phyloP scores from a whole-genome alignment of 495 filamentous ascomycete genomes.

The Penicillium crystallinum region DNA sequence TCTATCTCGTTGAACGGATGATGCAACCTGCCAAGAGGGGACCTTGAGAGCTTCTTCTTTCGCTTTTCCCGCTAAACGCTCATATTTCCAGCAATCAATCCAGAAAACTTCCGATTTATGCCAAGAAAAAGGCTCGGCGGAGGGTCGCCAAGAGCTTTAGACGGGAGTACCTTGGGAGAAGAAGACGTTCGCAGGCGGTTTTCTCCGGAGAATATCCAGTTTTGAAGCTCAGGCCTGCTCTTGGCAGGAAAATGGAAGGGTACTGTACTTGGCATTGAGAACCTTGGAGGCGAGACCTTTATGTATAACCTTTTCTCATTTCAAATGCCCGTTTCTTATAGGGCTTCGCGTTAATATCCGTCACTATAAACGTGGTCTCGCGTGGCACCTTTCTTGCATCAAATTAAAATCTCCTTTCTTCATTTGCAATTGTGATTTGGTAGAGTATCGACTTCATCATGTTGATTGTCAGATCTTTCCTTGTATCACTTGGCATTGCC shows the following conservation, averaged over 20 bases:
- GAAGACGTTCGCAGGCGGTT: background rate
- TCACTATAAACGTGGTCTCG: background rate
- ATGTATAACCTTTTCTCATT: background rate
- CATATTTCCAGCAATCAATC: background rate
- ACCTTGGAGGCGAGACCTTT: conserved; percentile 8
- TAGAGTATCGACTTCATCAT: background rate
- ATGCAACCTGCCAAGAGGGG: conserved; percentile 7
- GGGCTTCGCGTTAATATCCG: background rate
- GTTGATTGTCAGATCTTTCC: conserved; percentile 7
- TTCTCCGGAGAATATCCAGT: background rate
- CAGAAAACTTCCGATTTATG: background rate
- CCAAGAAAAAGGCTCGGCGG: conserved; percentile 17
- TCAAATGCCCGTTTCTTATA: background rate
- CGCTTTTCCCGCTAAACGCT: background rate
- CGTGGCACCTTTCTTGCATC: background rate
- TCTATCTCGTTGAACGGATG: background rate
- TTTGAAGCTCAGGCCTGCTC: background rate
- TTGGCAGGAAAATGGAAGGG: conserved; percentile 8
- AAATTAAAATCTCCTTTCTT: background rate
- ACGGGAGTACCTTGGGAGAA: conserved; percentile 20
- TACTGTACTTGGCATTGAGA: conserved; percentile 12
- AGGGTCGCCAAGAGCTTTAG: conserved; percentile 18
- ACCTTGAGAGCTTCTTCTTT: conserved; percentile 11
- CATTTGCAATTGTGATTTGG: background rate
- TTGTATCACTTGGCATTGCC: conserved; percentile 7